Base-by-base conservation (phyloP, 2,329 filamentous ascomycete genomes). In the Apiospora koreana region DNA sequence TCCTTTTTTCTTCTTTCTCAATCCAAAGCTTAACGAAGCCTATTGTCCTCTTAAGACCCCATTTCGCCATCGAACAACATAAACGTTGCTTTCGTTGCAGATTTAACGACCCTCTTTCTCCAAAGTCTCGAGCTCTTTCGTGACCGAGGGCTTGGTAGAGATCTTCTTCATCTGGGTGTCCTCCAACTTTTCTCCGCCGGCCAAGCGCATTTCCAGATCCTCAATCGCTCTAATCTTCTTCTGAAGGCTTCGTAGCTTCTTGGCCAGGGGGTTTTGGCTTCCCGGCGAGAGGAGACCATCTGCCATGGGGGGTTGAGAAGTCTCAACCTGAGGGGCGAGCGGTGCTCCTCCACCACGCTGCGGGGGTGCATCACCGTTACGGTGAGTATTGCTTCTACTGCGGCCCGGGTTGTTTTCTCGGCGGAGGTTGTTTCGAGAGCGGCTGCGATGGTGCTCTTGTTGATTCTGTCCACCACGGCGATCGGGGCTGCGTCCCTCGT, bases 141-240 rank as follows among this genome's bases (percentile, higher is more conserved):
- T 86, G 71, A 99, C 95, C 21, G 88, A 83, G 66, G 91, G 86
- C 85, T 98, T 97, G 28, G 94, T 98, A 69, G 90, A 89, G 76
- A 99, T 99, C 88, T 99, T 99, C 87, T 97, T 97, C 82, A 99
- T 91, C 84, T 99, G 96, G 42, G 96, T 99, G 79, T 98, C 95
- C 84, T 99, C 96, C 72, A 99, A 85, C 87, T 98, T 98, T 87
- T 99, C 96, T 6, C 95, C 95, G 43, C 92, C 92, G 2, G 95
- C 96, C 75, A 95, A 91, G 70, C 96, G 91, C 95, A 98, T 98
- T 86, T 98, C 97, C 72, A 99, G 85, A 80, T 99, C 96, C 79
- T 99, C 96, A 79, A 99, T 99, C 14, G 96, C 96, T 25, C 96
- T 91, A 73, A 99, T 93, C 88, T 99, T 99, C 89, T 99, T 99